phyloP scores from a whole-genome alignment of 2,329 filamentous ascomycete species.

The Biscogniauxia marginata region DNA sequence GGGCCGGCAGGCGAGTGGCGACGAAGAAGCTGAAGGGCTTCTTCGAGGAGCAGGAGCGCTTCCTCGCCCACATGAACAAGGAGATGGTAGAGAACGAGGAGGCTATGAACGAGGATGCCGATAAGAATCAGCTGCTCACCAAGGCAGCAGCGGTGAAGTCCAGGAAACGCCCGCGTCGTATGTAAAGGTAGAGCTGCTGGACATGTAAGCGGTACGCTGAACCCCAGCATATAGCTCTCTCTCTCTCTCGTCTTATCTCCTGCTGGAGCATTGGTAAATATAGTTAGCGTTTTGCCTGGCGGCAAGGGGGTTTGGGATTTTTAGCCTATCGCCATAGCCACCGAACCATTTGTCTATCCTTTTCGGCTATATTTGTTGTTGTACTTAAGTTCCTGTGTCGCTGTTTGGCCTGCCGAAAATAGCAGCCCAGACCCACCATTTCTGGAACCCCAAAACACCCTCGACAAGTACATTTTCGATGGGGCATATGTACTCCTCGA shows the following conservation, averaged over 20 bases:
- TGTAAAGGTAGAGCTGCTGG: slow-evolving; percentile 1
- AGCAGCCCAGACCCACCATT: slow-evolving; percentile 3
- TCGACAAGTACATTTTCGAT: slow-evolving; percentile 6
- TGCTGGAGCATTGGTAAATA: background rate
- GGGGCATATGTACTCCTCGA: slow-evolving; percentile 7
- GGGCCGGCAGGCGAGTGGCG: slow-evolving; percentile 26
- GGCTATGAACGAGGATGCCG: slow-evolving; percentile 23
- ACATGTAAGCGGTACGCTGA: background rate
- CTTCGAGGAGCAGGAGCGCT: slow-evolving; percentile 33
- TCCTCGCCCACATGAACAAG: slow-evolving; percentile 34
- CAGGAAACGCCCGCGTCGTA: slow-evolving; percentile 18
- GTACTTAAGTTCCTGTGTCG: slow-evolving; percentile 2
- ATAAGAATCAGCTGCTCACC: slow-evolving; percentile 23
- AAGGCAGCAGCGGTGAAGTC: slow-evolving; percentile 9
- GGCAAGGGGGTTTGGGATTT: background rate
- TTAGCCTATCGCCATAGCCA: background rate
- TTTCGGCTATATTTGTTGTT: background rate
- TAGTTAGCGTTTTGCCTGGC: no score
- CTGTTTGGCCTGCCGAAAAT: slow-evolving; percentile 3
- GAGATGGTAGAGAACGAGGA: slow-evolving; percentile 34
- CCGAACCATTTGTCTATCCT: background rate
- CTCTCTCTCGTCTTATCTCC: background rate
- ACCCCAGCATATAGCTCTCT: background rate
- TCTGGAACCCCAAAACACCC: slow-evolving; percentile 8
- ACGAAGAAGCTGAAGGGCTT: slow-evolving; percentile 33